phyloP scores from a whole-genome alignment of 1,139 yeast species.

The Lodderomyces parapsilosis region DNA sequence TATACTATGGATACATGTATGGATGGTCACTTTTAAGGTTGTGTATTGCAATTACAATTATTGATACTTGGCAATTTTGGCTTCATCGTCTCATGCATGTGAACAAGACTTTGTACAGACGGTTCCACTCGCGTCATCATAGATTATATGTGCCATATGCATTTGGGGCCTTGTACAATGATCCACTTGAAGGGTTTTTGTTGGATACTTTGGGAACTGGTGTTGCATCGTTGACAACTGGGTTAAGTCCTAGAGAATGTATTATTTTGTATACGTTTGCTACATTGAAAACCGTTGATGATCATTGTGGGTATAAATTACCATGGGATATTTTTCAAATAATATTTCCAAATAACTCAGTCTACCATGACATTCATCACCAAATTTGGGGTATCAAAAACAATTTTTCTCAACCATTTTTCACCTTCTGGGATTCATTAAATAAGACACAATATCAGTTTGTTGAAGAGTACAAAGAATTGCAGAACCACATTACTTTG shows the following conservation, averaged over 20 bases:
- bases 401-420: constrained; percentile 96
- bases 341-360: constrained; percentile 90
- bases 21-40: constrained; percentile 61
- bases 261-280: constrained; percentile 77
- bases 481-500: constrained; percentile 59
- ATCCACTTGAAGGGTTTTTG: constrained; percentile 89
- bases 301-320: constrained; percentile 92
- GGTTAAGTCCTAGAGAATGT: constrained; percentile 74
- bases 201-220: constrained; percentile 94
- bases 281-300: constrained; percentile 95
- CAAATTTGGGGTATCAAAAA: constrained; percentile 93
- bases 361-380: constrained; percentile 96
- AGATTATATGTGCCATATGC: constrained; percentile 94
- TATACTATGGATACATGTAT: constrained; percentile 55
- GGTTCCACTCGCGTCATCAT: constrained; percentile 93
- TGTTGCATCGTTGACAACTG: constrained; percentile 62
- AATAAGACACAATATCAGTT: constrained; percentile 73
- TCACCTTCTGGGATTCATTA: constrained; percentile 84
- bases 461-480: constrained; percentile 54
- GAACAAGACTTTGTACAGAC: constrained; percentile 70
- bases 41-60: constrained; percentile 61
- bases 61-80: constrained; percentile 95
- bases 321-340: constrained; percentile 90
- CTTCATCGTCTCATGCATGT: constrained; percentile 86
- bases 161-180: constrained; percentile 92